These are phyloP conservation scores for Quambalaria eucalypti DNA, from an alignment of 1,284 basidiomycete genomes.

Conservation along the genomic window DNA sequence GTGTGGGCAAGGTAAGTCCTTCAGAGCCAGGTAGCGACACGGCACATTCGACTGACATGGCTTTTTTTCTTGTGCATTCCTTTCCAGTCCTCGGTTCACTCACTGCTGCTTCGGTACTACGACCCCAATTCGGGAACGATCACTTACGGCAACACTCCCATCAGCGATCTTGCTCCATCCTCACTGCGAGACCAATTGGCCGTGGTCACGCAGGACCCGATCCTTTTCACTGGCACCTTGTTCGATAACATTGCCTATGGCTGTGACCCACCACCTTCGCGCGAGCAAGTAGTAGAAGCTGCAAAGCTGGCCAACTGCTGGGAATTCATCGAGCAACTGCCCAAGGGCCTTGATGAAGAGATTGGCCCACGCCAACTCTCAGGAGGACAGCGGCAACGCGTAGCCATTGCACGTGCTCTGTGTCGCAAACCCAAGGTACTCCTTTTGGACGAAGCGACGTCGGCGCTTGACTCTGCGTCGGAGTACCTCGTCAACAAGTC, in stretches of 20 bases:
- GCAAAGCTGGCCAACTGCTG: conserved; percentile 79
- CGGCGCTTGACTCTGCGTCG: conserved; percentile 49
- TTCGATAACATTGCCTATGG: conserved; percentile 91
- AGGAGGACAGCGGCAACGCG: conserved; percentile 51
- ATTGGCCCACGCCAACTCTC: conserved; percentile 45
- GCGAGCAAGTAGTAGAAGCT: conserved; percentile 75
- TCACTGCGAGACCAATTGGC: conserved; percentile 32
- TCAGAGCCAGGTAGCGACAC: background rate
- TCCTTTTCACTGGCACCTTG: conserved; percentile 64
- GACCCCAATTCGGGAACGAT: conserved; percentile 75
- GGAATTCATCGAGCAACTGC: conserved; percentile 86
- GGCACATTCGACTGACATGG: background rate
- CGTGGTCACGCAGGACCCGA: conserved; percentile 44
- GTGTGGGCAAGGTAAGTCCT: conserved; percentile 57
- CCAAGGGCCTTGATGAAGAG: conserved; percentile 69
- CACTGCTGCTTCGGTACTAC: conserved; percentile 81
- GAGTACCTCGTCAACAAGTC: conserved; percentile 50
- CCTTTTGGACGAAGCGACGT: conserved; percentile 45
- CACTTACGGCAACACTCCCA: conserved; percentile 80
- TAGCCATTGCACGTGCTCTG: conserved; percentile 52
- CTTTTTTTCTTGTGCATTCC: background rate
- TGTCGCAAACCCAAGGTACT: conserved; percentile 51
- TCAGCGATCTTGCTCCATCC: conserved; percentile 66
- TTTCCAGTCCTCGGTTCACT: conserved; percentile 60
- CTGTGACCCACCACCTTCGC: conserved; percentile 57